A percentile compares a stretch with the other conserved stretches of the same genome.
Conservation (phyloP, 129 eudicot species). For the Centrapalus pauciflorus region DNA sequence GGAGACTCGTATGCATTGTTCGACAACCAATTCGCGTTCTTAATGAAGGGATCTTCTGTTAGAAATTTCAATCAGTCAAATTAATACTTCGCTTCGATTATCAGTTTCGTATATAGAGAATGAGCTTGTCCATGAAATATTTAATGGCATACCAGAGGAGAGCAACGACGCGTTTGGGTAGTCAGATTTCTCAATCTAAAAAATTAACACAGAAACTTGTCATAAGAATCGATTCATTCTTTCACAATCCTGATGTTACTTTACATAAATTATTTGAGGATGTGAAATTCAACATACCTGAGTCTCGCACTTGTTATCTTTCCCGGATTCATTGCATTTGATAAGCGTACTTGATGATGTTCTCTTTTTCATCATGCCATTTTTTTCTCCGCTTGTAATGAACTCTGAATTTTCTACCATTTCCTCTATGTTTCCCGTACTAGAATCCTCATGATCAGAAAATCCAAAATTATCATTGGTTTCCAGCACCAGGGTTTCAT, state of each 20-base stretch:
- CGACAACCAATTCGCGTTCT: constrained; percentile 63
- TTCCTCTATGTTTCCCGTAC: background rate
- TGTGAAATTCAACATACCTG: background rate
- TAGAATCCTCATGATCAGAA: constrained; percentile 24
- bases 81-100: background rate
- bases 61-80: background rate
- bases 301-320: background rate
- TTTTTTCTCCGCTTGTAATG: background rate
- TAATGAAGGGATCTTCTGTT: constrained; percentile 64
- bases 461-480: constrained; percentile 42
- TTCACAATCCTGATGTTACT: no score
- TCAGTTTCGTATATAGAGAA: background rate
- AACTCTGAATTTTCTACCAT: background rate
- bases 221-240: no score
- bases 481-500: constrained; percentile 62
- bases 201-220: background rate
- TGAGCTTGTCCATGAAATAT: no score
- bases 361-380: background rate
- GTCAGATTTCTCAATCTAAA: constrained; percentile 13
- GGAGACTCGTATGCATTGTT: constrained; percentile 83
- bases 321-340: constrained; percentile 3
- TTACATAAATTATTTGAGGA: background rate
- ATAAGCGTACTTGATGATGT: background rate
- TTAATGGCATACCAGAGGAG: constrained; percentile 12
- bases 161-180: constrained; percentile 5